Percentiles rank a stretch among this genome's conserved stretches.
These are phyloP conservation scores for Sordaria brevicollis DNA, from an alignment of 495 filamentous ascomycete genomes.

Conservation along the genomic window DNA sequence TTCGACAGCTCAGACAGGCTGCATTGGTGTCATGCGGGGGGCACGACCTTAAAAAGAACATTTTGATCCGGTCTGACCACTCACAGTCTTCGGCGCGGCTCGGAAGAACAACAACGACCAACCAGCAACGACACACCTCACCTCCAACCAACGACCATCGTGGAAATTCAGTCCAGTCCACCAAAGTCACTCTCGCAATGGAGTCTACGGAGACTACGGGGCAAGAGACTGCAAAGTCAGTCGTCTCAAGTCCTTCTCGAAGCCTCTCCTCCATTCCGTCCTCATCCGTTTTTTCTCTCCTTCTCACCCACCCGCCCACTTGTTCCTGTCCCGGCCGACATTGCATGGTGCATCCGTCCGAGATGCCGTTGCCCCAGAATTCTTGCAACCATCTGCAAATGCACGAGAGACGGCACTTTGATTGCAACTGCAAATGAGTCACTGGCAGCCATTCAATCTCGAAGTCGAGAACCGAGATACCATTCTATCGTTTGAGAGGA, in stretches of 20 bases:
- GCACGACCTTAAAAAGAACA: not conserved
- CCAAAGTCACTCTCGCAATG: not conserved
- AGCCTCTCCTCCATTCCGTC: not conserved
- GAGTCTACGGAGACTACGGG: not conserved
- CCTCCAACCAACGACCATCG: not conserved
- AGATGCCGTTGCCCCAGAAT: not conserved
- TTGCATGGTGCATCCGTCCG: not conserved
- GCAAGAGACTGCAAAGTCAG: not conserved
- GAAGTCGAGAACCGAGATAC: not conserved
- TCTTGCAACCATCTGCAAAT: constrained; percentile 3
- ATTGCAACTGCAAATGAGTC: constrained; percentile 10
- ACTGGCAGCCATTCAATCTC: constrained; percentile 21
- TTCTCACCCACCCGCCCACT: too few relatives aligned
- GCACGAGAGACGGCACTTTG: constrained; percentile 4
- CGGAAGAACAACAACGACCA: not conserved
- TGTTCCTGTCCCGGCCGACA: not conserved
- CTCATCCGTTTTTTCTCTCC: not conserved
- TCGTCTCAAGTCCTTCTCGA: not conserved
- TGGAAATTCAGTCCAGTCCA: not conserved
- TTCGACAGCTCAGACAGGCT: not conserved
- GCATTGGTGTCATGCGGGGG: not conserved
- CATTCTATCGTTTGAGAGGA: not conserved
- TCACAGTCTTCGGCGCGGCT: not conserved
- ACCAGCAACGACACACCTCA: not conserved
- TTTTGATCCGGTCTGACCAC: not conserved